Base-by-base conservation (phyloP, 2,329 filamentous ascomycete species). In the Camptophora hylomeconis region DNA sequence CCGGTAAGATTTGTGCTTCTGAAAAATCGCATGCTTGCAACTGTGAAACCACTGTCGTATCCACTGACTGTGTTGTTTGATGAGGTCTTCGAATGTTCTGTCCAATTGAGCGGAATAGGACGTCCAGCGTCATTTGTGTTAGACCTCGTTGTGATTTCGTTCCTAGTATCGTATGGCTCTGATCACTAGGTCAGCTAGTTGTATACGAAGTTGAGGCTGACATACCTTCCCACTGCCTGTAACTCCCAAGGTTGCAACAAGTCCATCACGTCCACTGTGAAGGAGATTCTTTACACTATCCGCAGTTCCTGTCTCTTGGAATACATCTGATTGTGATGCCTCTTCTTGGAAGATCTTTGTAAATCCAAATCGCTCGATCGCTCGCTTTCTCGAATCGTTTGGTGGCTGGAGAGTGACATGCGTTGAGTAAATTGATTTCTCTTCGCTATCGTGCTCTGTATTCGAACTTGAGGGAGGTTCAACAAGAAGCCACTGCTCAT, bases 121-220 rank as follows among this genome's bases (percentile, higher is more conserved):
- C 70, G 48, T 95, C 87, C 31, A 98, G 75, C 0, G 83, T 72
- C 47, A 98, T 76, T 53, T 98, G 89, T 0, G 84, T 92, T 30
- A 98, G 61, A 38, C 89, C 89, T 40, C 87, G 77, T 54, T 94
- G 81, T 13, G 69, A 72, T 42, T 76, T 78, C 8, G 82, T 92
- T 31, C 89, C 89, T 10, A 98, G 69, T 36, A 95, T 93, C 1
- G 89, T 98, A 53, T 98, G 87, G 39, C 82, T 92, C 87, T 94
- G 48, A 16, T 14, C 11, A 31, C 24, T 19, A 15, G 12, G 24
- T 23, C 7, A 17, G 12, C 16, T 28, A 14, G 14, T 25, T 30
- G 17, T 20, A 7, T 28, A 26, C 34, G 25, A 15, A 5, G 22
- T 24, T 29, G 24, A 5, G 11, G 20, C 29, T 10, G 17, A n/a